A percentile compares a stretch with the other conserved stretches of the same genome.
Conservation (phyloP, 495 filamentous ascomycete species). For the Aspergillus campestris region DNA sequence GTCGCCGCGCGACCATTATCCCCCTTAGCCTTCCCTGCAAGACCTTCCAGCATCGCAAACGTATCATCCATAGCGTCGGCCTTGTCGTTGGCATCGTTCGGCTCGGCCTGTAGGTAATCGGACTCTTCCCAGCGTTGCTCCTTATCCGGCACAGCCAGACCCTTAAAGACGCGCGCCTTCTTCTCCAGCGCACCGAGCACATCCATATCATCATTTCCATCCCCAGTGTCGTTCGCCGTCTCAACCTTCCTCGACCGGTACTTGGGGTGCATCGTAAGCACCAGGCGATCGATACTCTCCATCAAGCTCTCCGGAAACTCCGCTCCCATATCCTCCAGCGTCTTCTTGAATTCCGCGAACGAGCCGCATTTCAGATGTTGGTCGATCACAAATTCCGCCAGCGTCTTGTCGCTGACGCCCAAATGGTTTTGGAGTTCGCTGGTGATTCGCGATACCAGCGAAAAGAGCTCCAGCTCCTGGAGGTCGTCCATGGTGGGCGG, state of each 20-base stretch:
- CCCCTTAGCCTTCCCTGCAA: conserved; percentile 60
- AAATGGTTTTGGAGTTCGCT: conserved; percentile 91
- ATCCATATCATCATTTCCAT: conserved; percentile 25
- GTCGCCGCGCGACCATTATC: conserved; percentile 21
- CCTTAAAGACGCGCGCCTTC: conserved; percentile 79
- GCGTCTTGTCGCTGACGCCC: conserved; percentile 84
- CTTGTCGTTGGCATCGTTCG: conserved; percentile 27
- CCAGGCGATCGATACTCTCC: conserved; percentile 82
- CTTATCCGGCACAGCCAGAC: conserved; percentile 80
- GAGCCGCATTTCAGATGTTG: conserved; percentile 70
- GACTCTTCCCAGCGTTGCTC: conserved; percentile 51
- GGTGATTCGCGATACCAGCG: conserved; percentile 89
- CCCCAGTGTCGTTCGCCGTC: conserved; percentile 9
- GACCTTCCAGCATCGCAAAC: conserved; percentile 77
- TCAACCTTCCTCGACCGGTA: conserved; percentile 48
- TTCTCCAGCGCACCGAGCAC: conserved; percentile 41
- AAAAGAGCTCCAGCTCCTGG: conserved; percentile 81
- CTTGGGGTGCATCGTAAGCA: conserved; percentile 84
- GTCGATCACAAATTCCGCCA: conserved; percentile 91
- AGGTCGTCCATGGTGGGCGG: conserved; percentile 70
- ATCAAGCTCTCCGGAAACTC: conserved; percentile 86
- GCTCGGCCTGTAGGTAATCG: conserved; percentile 21
- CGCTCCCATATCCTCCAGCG: conserved; percentile 65
- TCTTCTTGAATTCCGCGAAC: conserved; percentile 59
- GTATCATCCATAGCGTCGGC: conserved; percentile 82